Percentiles rank a stretch among this genome's conserved stretches.
These are phyloP conservation scores for Chytriomyces hyalinus DNA, from an alignment of 192 early-diverging fungal species.

Conservation along the genomic window DNA sequence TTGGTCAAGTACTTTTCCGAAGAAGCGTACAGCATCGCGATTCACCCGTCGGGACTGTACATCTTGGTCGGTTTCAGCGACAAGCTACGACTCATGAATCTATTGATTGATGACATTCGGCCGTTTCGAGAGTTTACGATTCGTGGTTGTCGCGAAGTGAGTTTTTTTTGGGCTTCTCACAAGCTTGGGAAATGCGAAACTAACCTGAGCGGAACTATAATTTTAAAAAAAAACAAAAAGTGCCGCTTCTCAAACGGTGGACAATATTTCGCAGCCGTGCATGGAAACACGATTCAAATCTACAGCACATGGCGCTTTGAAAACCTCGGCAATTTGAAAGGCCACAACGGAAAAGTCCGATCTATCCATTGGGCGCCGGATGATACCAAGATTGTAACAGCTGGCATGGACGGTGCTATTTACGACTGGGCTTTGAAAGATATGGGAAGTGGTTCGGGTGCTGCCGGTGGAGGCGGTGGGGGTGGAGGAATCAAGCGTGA, in stretches of 20 bases:
- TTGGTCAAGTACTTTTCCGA: constrained; percentile 68
- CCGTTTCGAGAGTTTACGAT: constrained; percentile 64
- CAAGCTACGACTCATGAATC: constrained; percentile 65
- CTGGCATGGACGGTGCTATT: constrained; percentile 66
- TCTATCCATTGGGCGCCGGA: constrained; percentile 61
- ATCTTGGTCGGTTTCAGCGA: constrained; percentile 68
- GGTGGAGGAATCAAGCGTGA: constrained; percentile 56
- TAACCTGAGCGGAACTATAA: background rate
- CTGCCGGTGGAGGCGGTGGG: constrained; percentile 30
- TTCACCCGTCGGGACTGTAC: constrained; percentile 71
- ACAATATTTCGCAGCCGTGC: constrained; percentile 66
- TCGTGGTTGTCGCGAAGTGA: constrained; percentile 64
- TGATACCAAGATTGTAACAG: constrained; percentile 60
- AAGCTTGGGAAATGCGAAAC: background rate
- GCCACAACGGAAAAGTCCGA: constrained; percentile 67
- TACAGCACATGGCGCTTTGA: constrained; percentile 70
- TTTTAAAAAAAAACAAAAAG: constrained; percentile 8
- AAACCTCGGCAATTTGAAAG: constrained; percentile 61
- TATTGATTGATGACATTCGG: constrained; percentile 67
- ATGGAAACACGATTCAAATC: constrained; percentile 65
- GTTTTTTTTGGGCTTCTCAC: background rate
- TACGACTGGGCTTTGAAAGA: constrained; percentile 65
- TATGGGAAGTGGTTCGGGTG: constrained; percentile 37
- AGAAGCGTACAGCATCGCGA: constrained; percentile 64
- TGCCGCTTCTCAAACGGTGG: constrained; percentile 67